Evolutionary conservation across 306 rosid species (phyloP).

Genomic region (Gynostemma pentaphyllum): DNA sequence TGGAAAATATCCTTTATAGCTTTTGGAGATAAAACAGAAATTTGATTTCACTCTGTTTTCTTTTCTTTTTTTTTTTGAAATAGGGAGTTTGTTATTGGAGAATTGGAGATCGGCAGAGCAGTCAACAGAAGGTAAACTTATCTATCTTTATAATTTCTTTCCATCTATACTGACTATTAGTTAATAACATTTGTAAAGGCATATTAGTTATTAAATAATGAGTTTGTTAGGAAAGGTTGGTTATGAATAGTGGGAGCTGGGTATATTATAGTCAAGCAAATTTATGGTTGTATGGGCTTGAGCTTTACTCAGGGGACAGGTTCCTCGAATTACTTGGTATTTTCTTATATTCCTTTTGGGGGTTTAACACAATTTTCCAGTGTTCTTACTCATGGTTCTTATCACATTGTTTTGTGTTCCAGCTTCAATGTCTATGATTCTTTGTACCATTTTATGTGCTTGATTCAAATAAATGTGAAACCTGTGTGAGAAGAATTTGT

Average conservation of each 20-base stretch:
- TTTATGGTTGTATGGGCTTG: too few species aligned
- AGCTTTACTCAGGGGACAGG: too few species aligned
- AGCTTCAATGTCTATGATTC: neutral
- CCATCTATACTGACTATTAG: neutral
- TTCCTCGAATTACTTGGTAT: too few species aligned
- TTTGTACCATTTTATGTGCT: neutral
- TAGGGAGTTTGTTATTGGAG: conserved; percentile 65
- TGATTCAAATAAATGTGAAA: neutral
- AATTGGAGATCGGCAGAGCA: conserved; percentile 66
- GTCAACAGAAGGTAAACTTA: conserved; percentile 45
- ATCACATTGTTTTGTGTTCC: neutral
- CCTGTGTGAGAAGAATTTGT: neutral
- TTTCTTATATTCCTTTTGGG: neutral
- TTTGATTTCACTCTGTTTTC: neutral
- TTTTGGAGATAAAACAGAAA: neutral
- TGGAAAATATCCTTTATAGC: neutral
- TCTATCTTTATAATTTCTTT: neutral
- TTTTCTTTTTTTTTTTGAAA: neutral
- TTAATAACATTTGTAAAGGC: neutral
- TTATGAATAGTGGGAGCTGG: too few species aligned
- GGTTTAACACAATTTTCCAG: neutral
- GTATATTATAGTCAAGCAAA: too few species aligned
- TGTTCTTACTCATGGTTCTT: neutral
- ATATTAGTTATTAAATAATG: too few species aligned
- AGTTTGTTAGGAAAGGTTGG: too few species aligned